phyloP scores from a whole-genome alignment of 176 grass and related monocot genomes.

The Puya raimondii region DNA sequence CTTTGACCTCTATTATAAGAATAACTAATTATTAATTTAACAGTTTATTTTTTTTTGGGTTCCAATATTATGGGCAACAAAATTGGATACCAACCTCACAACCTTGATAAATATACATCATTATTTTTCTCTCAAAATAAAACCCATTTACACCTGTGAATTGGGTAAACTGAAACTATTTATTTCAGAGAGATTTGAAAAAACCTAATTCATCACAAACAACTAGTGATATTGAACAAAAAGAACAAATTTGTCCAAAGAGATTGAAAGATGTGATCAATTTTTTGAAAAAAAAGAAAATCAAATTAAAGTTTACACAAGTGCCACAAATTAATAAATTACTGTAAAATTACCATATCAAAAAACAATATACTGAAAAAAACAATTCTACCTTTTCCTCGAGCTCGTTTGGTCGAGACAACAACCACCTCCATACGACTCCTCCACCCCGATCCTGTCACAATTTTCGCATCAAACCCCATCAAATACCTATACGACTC shows the following conservation, averaged over 20 bases:
- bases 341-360: background rate
- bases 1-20: background rate
- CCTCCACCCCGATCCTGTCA: slow-evolving; percentile 25
- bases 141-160: too few species aligned
- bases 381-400: slow-evolving; percentile 31
- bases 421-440: slow-evolving; percentile 19
- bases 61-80: too few species aligned
- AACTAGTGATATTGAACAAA: too few species aligned
- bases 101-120: too few species aligned
- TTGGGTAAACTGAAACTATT: background rate
- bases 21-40: too few species aligned
- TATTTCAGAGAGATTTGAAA: background rate
- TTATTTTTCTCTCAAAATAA: too few species aligned
- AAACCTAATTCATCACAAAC: too few species aligned
- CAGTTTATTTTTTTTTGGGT: too few species aligned
- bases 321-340: background rate
- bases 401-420: slow-evolving; percentile 15
- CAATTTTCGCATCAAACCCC: background rate
- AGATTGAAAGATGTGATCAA: background rate
- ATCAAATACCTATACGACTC: slow-evolving; percentile 8
- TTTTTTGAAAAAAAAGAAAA: background rate
- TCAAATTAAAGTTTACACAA: background rate
- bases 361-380: slow-evolving; percentile 3
- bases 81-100: too few species aligned
- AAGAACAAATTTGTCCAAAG: background rate